A percentile compares a stretch with the other conserved stretches of the same genome.
Conservation (phyloP, 345 rosid species). For the Noccaea bulbosa region DNA sequence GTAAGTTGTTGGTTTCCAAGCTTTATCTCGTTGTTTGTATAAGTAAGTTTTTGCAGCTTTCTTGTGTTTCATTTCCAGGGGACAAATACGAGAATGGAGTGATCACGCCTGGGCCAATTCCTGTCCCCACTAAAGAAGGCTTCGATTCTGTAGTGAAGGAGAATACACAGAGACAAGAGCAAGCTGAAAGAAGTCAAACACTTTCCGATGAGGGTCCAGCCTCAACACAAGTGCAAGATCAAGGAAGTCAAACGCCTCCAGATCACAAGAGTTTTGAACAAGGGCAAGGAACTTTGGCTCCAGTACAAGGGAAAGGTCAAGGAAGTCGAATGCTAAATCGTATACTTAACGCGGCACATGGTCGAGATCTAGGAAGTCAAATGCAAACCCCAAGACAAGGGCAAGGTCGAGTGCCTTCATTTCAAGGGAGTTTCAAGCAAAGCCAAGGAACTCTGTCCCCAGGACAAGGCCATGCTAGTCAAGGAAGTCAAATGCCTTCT, state of each 20-base stretch:
- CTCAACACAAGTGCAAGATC: slow-evolving; percentile 32
- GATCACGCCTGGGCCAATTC: slow-evolving; percentile 77
- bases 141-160: slow-evolving; percentile 49
- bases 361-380: slow-evolving; percentile 9
- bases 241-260: slow-evolving; percentile 28
- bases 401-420: slow-evolving; percentile 30
- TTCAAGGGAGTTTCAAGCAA: not conserved
- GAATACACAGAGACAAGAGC: slow-evolving; percentile 43
- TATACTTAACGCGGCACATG: not conserved
- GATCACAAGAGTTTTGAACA: slow-evolving; percentile 11
- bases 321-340: not conserved
- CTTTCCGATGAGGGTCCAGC: slow-evolving; percentile 2
- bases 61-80: slow-evolving; percentile 47
- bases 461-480: slow-evolving; percentile 6
- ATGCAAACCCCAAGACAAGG: slow-evolving; percentile 12
- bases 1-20: slow-evolving; percentile 41
- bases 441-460: not conserved
- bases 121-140: slow-evolving; percentile 40
- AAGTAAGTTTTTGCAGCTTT: not conserved
- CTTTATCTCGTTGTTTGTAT: slow-evolving; percentile 8
- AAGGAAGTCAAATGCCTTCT: slow-evolving; percentile 3
- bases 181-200: slow-evolving; percentile 38
- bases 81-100: slow-evolving; percentile 87
- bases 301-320: slow-evolving; percentile 33
- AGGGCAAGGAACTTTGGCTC: slow-evolving; percentile 47